Conservation (phyloP, 2,329 filamentous ascomycete genomes). For the Aspergillus eucalypticola region DNA sequence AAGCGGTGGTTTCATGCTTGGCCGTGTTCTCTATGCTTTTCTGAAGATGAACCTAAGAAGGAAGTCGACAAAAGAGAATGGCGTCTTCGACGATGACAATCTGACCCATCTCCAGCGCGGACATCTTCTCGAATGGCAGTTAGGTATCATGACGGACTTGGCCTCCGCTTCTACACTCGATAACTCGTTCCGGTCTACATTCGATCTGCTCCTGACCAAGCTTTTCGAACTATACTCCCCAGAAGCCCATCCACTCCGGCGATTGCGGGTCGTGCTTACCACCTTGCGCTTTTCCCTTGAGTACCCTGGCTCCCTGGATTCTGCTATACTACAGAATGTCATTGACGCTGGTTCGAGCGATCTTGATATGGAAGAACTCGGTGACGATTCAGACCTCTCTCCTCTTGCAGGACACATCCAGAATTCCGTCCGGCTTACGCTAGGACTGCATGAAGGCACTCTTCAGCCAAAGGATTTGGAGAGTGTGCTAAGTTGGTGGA, state of each 20-base stretch:
- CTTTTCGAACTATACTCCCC: constrained; percentile 38
- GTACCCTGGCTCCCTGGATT: constrained; percentile 30
- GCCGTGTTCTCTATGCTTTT: constrained; percentile 39
- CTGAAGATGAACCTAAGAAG: constrained; percentile 39
- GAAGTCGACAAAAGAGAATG: constrained; percentile 25
- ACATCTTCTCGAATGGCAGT: constrained; percentile 41
- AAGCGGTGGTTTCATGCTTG: constrained; percentile 38
- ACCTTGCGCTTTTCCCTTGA: constrained; percentile 39
- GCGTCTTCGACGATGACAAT: constrained; percentile 35
- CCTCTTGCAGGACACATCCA: constrained; percentile 30
- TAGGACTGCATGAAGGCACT: constrained; percentile 38
- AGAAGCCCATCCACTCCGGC: constrained; percentile 38
- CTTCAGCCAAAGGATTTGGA: constrained; percentile 30
- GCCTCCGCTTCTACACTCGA: constrained; percentile 27
- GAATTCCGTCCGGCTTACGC: constrained; percentile 37
- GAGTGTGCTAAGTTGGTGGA: constrained; percentile 38
- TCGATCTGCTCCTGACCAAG: constrained; percentile 30
- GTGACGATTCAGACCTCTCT: constrained; percentile 31
- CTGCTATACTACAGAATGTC: constrained; percentile 27
- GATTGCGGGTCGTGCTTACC: constrained; percentile 37
- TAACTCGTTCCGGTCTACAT: constrained; percentile 29
- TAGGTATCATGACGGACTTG: constrained; percentile 37
- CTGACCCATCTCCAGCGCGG: constrained; percentile 31
- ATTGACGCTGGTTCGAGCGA: constrained; percentile 28
- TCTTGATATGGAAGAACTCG: constrained; percentile 20